Evolutionary conservation across 164 flowering plant genomes (phyloP).

Genomic region (Aristolochia contorta): DNA sequence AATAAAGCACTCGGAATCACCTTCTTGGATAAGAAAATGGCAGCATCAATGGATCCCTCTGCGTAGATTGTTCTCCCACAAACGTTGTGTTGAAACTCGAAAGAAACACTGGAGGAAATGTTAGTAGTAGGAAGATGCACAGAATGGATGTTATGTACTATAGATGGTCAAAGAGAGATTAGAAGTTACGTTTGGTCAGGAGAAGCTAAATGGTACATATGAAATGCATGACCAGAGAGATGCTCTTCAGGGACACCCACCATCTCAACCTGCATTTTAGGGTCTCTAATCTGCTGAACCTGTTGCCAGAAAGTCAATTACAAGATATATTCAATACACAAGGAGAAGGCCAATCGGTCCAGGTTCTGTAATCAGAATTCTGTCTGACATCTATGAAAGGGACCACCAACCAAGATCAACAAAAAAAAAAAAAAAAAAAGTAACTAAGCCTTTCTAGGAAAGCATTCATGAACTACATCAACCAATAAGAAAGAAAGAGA

Average conservation of each 20-base stretch:
- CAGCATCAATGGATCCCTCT: conserved; percentile 86
- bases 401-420: background rate
- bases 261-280: conserved; percentile 63
- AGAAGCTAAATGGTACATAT: conserved; percentile 77
- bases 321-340: background rate
- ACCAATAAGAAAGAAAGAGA: background rate
- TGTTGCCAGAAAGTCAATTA: conserved; percentile 10
- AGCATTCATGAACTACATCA: background rate
- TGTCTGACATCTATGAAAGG: background rate
- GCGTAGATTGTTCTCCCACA: conserved; percentile 97
- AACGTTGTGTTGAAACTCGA: conserved; percentile 96
- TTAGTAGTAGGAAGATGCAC: too few species aligned
- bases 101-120: conserved; percentile 49
- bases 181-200: conserved; percentile 70
- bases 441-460: background rate
- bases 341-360: background rate
- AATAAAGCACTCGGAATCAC: conserved; percentile 15
- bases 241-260: conserved; percentile 93
- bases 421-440: background rate
- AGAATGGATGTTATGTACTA: too few species aligned
- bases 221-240: conserved; percentile 83
- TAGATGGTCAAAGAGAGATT: background rate
- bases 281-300: conserved; percentile 76
- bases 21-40: conserved; percentile 82
- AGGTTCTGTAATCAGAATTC: background rate